Evolutionary conservation across 495 filamentous ascomycete genomes (phyloP).

Genomic region (Lineolata rhizophorae): DNA sequence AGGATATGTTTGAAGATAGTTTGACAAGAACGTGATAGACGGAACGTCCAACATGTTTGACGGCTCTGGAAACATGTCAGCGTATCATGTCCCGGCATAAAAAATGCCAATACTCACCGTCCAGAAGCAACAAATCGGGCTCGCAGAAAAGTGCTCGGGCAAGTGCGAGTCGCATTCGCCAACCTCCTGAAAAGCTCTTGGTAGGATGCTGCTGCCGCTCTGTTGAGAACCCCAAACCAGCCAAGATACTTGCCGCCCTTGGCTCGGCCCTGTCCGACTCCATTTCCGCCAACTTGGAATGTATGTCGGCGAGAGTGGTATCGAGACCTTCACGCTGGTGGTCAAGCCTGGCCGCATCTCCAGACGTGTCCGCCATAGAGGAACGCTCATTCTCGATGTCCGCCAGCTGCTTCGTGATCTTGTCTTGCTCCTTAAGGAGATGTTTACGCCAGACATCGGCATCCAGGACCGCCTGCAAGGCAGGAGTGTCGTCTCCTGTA

Average conservation of each 20-base stretch:
- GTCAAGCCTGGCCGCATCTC: slow-evolving; percentile 64
- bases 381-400: slow-evolving; percentile 61
- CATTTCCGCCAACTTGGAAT: slow-evolving; percentile 90
- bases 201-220: slow-evolving; percentile 86
- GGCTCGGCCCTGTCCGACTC: slow-evolving; percentile 97
- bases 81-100: neutral
- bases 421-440: slow-evolving; percentile 72
- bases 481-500: slow-evolving; percentile 85
- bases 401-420: slow-evolving; percentile 59
- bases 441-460: slow-evolving; percentile 98
- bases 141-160: slow-evolving; percentile 96
- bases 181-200: slow-evolving; percentile 97
- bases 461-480: slow-evolving; percentile 87
- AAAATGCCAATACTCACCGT: slow-evolving; percentile 25
- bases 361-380: slow-evolving; percentile 65
- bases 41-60: slow-evolving; percentile 99
- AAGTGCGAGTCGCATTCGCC: slow-evolving; percentile 93
- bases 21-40: slow-evolving; percentile 96
- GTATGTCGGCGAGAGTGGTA: slow-evolving; percentile 69
- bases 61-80: slow-evolving; percentile 41
- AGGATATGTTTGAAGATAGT: slow-evolving; percentile 84
- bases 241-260: slow-evolving; percentile 83
- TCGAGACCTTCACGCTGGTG: slow-evolving; percentile 77
- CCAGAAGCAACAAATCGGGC: slow-evolving; percentile 84
- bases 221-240: slow-evolving; percentile 86